Percentiles rank a stretch among this genome's conserved stretches.
phyloP scores from a whole-genome alignment of 2,329 filamentous ascomycete genomes.

The Fonsecaea multimorphosa region DNA sequence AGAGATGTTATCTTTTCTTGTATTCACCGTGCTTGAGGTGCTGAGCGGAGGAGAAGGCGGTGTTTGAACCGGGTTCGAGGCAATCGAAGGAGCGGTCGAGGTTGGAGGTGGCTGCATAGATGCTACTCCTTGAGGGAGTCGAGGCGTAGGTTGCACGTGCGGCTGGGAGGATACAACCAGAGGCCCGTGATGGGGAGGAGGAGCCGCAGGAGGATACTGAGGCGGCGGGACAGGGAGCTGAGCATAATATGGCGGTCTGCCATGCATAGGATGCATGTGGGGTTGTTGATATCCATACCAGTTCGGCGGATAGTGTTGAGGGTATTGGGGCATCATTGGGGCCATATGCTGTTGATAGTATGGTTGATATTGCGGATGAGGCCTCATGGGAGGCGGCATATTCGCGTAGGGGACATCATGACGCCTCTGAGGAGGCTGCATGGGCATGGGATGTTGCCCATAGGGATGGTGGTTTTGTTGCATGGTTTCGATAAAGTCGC shows the following conservation, averaged over 20 bases:
- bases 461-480: conserved; percentile 42
- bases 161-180: conserved; percentile 34
- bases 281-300: conserved; percentile 54
- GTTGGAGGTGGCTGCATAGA: conserved; percentile 38
- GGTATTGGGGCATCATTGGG: conserved; percentile 55
- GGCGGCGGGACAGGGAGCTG: conserved; percentile 52
- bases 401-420: conserved; percentile 53
- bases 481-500: conserved; percentile 43
- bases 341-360: conserved; percentile 63
- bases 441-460: conserved; percentile 55
- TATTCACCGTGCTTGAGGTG: conserved; percentile 37
- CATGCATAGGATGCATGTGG: conserved; percentile 50
- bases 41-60: conserved; percentile 39
- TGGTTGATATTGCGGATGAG: conserved; percentile 65
- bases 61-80: conserved; percentile 46
- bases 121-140: conserved; percentile 27
- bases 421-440: conserved; percentile 55
- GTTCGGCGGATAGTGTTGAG: conserved; percentile 51
- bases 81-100: conserved; percentile 42
- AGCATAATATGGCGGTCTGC: conserved; percentile 50
- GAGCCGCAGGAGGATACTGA: conserved; percentile 39
- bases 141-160: conserved; percentile 37
- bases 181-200: conserved; percentile 39
- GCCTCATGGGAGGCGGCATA: conserved; percentile 58
- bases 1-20: conserved; percentile 35